Percentiles rank a stretch among this genome's conserved stretches.
phyloP scores from a whole-genome alignment of 306 rosid genomes.

The Trichosanthes cucumerina region DNA sequence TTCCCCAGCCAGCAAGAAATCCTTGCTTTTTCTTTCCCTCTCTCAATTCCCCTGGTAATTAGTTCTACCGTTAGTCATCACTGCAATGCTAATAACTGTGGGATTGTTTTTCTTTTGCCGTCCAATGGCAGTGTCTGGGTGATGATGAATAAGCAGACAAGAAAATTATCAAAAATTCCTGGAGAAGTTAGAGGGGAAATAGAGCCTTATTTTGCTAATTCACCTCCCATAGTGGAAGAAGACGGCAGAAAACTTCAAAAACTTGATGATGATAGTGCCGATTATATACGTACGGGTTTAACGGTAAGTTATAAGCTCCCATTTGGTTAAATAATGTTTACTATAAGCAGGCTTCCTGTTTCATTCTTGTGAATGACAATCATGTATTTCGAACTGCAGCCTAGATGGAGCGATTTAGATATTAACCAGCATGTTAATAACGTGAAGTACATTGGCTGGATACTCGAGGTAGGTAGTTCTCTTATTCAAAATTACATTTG shows the following conservation, averaged over 20 bases:
- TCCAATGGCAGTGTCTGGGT: conserved; percentile 82
- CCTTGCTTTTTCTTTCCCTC: not conserved
- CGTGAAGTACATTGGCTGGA: conserved; percentile 99
- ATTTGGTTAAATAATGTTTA: not conserved
- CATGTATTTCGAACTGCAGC: conserved; percentile 35
- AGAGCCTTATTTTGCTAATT: conserved; percentile 62
- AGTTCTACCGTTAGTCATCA: not conserved
- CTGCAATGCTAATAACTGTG: not conserved
- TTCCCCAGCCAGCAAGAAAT: not conserved
- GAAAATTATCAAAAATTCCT: conserved; percentile 88
- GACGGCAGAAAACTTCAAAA: conserved; percentile 72
- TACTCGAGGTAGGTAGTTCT: conserved; percentile 93
- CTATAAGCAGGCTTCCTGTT: not conserved
- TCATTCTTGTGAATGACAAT: not conserved
- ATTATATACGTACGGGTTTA: conserved; percentile 53
- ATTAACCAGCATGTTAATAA: conserved; percentile 97
- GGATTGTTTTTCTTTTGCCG: conserved; percentile 17
- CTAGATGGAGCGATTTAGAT: conserved; percentile 92
- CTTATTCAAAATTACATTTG: not conserved
- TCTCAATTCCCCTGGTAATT: not conserved
- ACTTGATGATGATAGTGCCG: conserved; percentile 70
- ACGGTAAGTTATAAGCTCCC: conserved; percentile 38
- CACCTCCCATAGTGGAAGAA: conserved; percentile 77
- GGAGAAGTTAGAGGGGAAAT: conserved; percentile 88
- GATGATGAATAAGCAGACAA: conserved; percentile 95